Evolutionary conservation across 176 grass and related monocot genomes (phyloP).

Genomic region (Pontederia crassipes): DNA sequence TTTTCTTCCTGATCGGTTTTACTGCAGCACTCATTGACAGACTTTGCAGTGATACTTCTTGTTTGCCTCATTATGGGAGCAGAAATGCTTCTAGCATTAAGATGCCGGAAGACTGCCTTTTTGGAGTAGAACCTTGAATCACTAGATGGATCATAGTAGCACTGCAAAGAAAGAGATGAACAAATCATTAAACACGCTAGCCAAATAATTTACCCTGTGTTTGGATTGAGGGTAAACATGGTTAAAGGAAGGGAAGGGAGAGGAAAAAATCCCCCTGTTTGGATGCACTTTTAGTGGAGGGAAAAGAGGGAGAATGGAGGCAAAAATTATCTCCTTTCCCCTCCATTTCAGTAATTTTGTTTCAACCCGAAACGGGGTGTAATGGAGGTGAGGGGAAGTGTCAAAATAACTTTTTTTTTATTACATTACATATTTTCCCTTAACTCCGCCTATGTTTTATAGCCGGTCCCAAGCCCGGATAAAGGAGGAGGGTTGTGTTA

Average conservation of each 20-base stretch:
- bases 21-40: not conserved
- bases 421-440: no score
- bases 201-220: not conserved
- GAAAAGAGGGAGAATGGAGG: no score
- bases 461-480: no score
- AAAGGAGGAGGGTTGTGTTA: no score
- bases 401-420: no score
- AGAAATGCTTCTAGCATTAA: not conserved
- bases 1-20: not conserved
- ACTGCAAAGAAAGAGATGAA: not conserved
- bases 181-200: not conserved
- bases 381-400: no score
- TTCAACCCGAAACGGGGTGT: no score
- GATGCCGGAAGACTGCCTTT: slow-evolving; percentile 4
- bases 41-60: slow-evolving; percentile 5
- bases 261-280: no score
- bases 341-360: no score
- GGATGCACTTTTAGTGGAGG: no score
- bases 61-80: not conserved
- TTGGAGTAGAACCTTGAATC: slow-evolving; percentile 19
- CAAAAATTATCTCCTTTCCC: no score
- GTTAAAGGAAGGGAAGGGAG: not conserved
- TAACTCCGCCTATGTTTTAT: no score
- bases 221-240: not conserved
- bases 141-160: slow-evolving; percentile 6